Base-by-base conservation (phyloP, 805 yeast species). In the Zygosaccharomyces lentus region DNA sequence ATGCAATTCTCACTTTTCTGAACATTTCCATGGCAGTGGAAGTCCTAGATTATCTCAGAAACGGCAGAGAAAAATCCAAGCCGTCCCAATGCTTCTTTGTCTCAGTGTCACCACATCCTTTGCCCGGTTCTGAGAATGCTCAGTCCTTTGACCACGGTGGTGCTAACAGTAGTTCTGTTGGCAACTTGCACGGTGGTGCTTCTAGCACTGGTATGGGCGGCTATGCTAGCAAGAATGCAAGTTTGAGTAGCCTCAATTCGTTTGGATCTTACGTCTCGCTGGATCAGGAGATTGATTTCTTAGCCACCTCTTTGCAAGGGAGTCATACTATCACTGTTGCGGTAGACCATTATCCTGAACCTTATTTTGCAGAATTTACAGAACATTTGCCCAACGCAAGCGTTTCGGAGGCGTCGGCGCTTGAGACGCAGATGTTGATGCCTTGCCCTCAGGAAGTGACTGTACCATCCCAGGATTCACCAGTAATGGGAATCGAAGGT, bases 1-100 rank as follows among this genome's bases (percentile, higher is more conserved):
- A 61, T 45, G 47, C 52, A 4, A 47, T 61, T 12, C 30, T 61
- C 19, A 55, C 65, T 4, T 59, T 61, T 36, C 42, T 59, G 30
- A 61, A 57, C 35, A 58, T 61, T 12, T 46, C 52, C 3, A 61
- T 59, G 64, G 62, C 64, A 12, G 49, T 52, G 2, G 65, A 61
- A 42, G 44, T 58, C 9, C 31, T 55, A 9, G 55, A 61, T 34
- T 57, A 54, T 41, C 34, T 59, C 12, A 49, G 49, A 19, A 15
- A 38, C 9, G 38, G 46, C 34, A 30, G 37, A 2, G 39, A 45
- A 34, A 50, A 48, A 13, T 26, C 41, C 6, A 45, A 38, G 6
- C 41, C 55, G 2, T 34, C 37, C 4, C 49, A 55, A 23, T 51
- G 54, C 30, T 50, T 51, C 30, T 56, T 52, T 43, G 58, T 56